A percentile compares a stretch with the other conserved stretches of the same genome.
Evolutionary conservation across 2,329 filamentous ascomycete genomes (phyloP).

Genomic region (Curvularia eragrostidis): DNA sequence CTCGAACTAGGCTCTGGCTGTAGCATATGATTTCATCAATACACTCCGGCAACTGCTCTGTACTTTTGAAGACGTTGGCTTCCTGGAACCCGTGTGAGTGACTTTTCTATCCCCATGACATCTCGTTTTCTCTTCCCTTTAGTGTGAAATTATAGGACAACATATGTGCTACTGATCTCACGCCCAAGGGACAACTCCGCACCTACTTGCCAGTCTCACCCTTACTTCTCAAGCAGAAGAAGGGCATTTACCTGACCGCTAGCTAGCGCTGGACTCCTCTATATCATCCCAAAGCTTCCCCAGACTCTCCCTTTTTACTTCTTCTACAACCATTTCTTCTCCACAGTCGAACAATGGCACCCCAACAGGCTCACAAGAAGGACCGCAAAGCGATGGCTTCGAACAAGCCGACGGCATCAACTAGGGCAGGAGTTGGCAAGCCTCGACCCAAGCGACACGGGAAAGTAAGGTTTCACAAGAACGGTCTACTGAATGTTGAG

Average conservation of each 20-base stretch:
- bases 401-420: background rate
- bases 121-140: no score
- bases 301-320: no score
- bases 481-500: conserved; percentile 13
- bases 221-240: background rate
- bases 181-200: no score
- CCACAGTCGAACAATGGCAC: background rate
- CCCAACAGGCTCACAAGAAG: background rate
- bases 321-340: no score
- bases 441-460: background rate
- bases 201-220: background rate
- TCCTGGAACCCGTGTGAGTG: background rate
- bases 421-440: background rate
- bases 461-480: conserved; percentile 4
- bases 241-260: background rate
- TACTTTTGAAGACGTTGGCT: background rate
- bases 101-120: background rate
- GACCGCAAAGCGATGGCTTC: background rate
- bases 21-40: background rate
- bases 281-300: background rate
- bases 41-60: background rate
- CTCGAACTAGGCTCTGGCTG: background rate
- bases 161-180: background rate
- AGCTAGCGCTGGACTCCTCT: background rate
- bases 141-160: background rate